Conservation (phyloP, 1,139 yeast species). For the Lodderomyces metapsilosis region DNA sequence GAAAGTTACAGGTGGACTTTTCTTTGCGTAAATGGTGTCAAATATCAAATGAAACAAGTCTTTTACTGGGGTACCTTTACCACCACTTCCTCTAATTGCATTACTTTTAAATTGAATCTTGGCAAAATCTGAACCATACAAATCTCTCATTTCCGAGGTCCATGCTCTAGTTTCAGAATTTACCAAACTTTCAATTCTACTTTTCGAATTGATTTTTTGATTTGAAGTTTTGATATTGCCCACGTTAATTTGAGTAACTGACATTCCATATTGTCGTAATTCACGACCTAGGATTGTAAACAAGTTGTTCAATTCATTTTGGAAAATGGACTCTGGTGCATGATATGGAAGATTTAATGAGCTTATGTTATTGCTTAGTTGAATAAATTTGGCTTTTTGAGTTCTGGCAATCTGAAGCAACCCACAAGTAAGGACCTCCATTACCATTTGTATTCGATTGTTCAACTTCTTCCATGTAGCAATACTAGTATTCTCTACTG, state of each 20-base stretch:
- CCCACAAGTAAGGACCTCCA: constrained; percentile 56
- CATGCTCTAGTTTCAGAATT: constrained; percentile 43
- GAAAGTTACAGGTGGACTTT: constrained; percentile 36
- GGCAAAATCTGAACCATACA: constrained; percentile 38
- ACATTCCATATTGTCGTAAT: constrained; percentile 38
- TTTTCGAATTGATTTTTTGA: constrained; percentile 21
- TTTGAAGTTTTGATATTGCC: constrained; percentile 45
- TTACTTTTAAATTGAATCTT: constrained; percentile 31
- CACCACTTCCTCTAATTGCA: constrained; percentile 35
- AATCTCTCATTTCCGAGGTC: constrained; percentile 35
- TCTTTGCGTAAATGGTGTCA: constrained; percentile 45
- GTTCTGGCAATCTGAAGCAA: constrained; percentile 54
- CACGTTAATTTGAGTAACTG: constrained; percentile 45
- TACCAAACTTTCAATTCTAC: constrained; percentile 30
- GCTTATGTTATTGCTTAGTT: constrained; percentile 45
- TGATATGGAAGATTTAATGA: constrained; percentile 47
- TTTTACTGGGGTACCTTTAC: constrained; percentile 41
- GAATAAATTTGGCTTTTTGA: constrained; percentile 43
- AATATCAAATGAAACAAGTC: constrained; percentile 54
- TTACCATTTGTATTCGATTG: constrained; percentile 45
- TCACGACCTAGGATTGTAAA: constrained; percentile 43
- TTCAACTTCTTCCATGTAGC: constrained; percentile 54
- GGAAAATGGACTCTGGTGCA: constrained; percentile 47
- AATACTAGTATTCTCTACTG: constrained; percentile 56
- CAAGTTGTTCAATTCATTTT: constrained; percentile 33